These are phyloP conservation scores for Alternaria brassicae DNA, from an alignment of 2,329 filamentous ascomycete species.

Conservation along the genomic window DNA sequence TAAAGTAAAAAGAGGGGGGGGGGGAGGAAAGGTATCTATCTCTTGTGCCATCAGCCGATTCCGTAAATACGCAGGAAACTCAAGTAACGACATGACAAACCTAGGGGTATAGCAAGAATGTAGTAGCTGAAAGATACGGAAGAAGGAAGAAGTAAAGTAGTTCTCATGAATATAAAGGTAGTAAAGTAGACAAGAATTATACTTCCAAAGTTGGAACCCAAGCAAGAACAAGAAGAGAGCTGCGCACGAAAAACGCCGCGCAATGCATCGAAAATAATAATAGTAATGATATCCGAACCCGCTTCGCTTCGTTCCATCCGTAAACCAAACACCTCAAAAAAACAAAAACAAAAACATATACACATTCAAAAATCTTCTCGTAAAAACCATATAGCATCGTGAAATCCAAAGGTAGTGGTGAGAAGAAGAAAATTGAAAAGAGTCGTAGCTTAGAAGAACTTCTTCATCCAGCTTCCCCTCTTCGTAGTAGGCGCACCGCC, in stretches of 20 bases:
- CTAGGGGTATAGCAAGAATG: constrained; percentile 11
- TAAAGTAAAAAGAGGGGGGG: constrained; percentile 8
- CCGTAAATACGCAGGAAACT: background rate
- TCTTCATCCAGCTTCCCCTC: constrained; percentile 58
- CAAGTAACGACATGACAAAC: constrained; percentile 1
- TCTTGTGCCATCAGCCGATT: constrained; percentile 1
- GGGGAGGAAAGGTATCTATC: too few species aligned
- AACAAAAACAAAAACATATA: background rate
- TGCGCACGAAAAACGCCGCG: background rate
- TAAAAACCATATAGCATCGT: background rate
- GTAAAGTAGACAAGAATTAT: background rate
- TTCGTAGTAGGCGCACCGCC: constrained; percentile 41
- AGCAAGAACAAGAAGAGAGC: background rate
- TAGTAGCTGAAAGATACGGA: background rate
- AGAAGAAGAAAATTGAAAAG: background rate
- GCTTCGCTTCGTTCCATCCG: background rate
- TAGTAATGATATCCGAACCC: background rate
- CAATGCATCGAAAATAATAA: background rate
- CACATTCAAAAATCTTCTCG: background rate
- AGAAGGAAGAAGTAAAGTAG: background rate
- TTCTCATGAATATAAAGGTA: constrained; percentile 2
- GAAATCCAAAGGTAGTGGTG: background rate
- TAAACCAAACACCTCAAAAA: background rate
- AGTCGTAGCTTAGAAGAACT: constrained; percentile 43
- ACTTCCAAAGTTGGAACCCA: background rate